Conservation (phyloP, 2,329 filamentous ascomycete species). For the Phyllosticta citribraziliensis region DNA sequence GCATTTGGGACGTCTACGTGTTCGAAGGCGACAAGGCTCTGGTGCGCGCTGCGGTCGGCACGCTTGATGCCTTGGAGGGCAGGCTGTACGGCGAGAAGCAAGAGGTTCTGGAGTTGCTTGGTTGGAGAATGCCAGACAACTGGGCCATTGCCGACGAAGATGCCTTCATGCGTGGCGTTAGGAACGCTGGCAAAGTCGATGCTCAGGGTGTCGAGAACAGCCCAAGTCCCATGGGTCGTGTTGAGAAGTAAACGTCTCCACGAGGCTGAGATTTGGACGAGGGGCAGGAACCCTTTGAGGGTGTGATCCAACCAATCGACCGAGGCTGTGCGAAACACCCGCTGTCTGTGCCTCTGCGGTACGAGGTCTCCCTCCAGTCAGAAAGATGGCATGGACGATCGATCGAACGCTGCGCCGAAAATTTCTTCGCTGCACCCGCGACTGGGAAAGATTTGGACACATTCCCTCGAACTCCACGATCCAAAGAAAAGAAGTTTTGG, state of each 20-base stretch:
- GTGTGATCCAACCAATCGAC: not conserved
- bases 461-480: not conserved
- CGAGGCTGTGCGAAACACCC: not conserved
- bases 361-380: not conserved
- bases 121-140: constrained; percentile 23
- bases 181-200: constrained; percentile 27
- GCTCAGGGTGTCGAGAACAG: not conserved
- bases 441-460: not conserved
- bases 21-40: constrained; percentile 71
- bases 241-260: not conserved
- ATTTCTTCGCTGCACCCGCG: too few relatives aligned
- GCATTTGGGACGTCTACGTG: constrained; percentile 73
- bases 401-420: not conserved
- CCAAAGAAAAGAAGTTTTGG: not conserved
- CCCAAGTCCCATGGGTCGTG: not conserved
- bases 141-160: constrained; percentile 30
- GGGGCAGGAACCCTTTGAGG: not conserved
- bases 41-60: constrained; percentile 60
- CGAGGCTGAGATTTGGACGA: not conserved
- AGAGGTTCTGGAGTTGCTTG: constrained; percentile 35
- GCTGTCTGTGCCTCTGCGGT: not conserved
- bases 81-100: constrained; percentile 37
- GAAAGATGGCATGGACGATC: not conserved
- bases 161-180: constrained; percentile 27
- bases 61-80: constrained; percentile 46